phyloP scores from a whole-genome alignment of 2,329 filamentous ascomycete species.

The Colletotrichum truncatum region DNA sequence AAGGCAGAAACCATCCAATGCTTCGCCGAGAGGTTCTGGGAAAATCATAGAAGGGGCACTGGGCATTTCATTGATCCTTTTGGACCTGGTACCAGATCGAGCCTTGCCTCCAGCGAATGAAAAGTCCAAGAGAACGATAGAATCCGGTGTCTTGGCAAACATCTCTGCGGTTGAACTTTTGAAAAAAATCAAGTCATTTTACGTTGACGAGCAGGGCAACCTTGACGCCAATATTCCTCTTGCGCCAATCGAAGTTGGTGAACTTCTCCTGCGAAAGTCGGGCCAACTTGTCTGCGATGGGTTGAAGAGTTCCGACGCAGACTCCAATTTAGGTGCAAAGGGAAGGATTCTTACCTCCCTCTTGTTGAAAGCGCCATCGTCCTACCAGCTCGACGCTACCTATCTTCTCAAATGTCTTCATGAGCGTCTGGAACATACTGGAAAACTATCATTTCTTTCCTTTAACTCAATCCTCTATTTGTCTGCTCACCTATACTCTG shows the following conservation, averaged over 20 bases:
- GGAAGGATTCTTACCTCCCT: slow-evolving; percentile 68
- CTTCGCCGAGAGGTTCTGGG: slow-evolving; percentile 36
- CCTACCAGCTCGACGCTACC: slow-evolving; percentile 53
- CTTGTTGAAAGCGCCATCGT: slow-evolving; percentile 59
- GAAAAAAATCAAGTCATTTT: slow-evolving; percentile 71
- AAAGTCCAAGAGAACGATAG: slow-evolving; percentile 35
- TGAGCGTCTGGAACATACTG: slow-evolving; percentile 50
- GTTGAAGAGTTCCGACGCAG: slow-evolving; percentile 49
- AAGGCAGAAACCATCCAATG: slow-evolving; percentile 34
- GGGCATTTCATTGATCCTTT: slow-evolving; percentile 63
- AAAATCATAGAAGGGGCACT: slow-evolving; percentile 46
- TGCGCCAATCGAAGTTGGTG: slow-evolving; percentile 61
- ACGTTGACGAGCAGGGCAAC: slow-evolving; percentile 75
- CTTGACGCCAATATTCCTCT: slow-evolving; percentile 72
- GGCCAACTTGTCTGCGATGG: slow-evolving; percentile 60
- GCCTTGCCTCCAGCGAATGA: slow-evolving; percentile 57
- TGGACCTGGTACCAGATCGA: slow-evolving; percentile 72
- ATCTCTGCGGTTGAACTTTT: slow-evolving; percentile 62
- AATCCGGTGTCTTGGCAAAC: slow-evolving; percentile 38
- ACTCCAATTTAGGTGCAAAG: slow-evolving; percentile 62
- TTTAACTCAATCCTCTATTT: slow-evolving; percentile 70
- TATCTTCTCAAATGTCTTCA: slow-evolving; percentile 61
- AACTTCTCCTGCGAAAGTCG: slow-evolving; percentile 71
- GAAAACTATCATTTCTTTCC: slow-evolving; percentile 57
- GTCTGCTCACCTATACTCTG: slow-evolving; percentile 63